phyloP scores from a whole-genome alignment of 306 rosid genomes.

The Sicyos baderoa region DNA sequence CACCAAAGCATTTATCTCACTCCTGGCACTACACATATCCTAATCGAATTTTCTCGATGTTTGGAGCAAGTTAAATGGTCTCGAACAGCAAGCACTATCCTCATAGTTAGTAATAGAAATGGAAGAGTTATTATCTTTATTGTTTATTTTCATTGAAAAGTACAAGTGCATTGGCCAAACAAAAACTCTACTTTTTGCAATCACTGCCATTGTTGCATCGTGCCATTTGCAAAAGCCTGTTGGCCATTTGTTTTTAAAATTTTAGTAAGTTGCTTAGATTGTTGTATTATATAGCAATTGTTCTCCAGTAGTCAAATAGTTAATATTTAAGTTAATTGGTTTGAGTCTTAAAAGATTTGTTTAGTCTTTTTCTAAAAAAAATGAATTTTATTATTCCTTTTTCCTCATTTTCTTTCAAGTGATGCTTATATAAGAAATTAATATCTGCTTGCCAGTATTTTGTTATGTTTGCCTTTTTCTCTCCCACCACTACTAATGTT shows the following conservation, averaged over 20 bases:
- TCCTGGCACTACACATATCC: constrained; percentile 4
- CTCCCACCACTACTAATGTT: neutral
- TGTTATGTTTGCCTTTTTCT: neutral
- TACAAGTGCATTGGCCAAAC: neutral
- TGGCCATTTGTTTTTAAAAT: neutral
- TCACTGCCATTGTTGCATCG: neutral
- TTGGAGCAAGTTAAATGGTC: constrained; percentile 4
- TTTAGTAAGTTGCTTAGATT: neutral
- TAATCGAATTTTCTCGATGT: neutral
- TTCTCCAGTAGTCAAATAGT: constrained; percentile 2
- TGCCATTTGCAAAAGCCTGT: neutral
- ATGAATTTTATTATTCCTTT: neutral
- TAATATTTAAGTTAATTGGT: neutral
- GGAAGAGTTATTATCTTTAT: neutral
- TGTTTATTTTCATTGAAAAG: neutral
- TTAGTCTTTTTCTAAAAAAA: neutral
- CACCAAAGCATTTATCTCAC: neutral
- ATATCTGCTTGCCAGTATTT: neutral
- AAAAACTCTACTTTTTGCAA: neutral
- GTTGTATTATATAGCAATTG: neutral
- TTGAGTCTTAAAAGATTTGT: neutral
- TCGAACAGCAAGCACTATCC: constrained; percentile 1
- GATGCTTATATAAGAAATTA: neutral
- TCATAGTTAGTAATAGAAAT: neutral
- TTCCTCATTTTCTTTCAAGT: neutral